Percentiles rank a stretch among this genome's conserved stretches.
Evolutionary conservation across 169 alveolate species (phyloP).

Genomic region (Plasmodium sp.): DNA sequence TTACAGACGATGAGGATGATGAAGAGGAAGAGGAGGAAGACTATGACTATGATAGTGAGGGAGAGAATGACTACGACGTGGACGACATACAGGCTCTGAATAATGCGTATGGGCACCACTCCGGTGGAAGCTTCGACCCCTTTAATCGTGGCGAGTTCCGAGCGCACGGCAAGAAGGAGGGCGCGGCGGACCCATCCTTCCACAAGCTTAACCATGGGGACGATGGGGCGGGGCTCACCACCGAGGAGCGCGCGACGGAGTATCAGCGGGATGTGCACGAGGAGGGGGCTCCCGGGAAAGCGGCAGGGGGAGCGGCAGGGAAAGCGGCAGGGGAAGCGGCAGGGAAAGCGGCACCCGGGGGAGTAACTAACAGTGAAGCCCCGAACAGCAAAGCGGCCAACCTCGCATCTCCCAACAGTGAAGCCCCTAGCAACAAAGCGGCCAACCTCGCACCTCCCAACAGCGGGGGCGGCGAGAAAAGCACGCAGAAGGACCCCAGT

Average conservation of each 20-base stretch:
- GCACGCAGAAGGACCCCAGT: not conserved
- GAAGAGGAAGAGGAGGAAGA: constrained; percentile 22
- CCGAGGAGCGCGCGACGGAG: not conserved
- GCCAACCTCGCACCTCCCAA: not conserved
- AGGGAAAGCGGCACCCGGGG: not conserved
- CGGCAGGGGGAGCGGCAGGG: not conserved
- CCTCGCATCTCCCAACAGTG: not conserved
- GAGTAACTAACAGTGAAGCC: not conserved
- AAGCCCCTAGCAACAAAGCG: not conserved
- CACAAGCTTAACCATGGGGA: not conserved
- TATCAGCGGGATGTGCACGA: not conserved
- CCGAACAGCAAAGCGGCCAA: not conserved
- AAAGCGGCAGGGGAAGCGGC: not conserved
- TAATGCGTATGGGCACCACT: not conserved
- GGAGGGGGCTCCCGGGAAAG: not conserved
- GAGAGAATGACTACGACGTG: not conserved
- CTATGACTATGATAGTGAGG: not conserved
- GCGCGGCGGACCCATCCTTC: not conserved
- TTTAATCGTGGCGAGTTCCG: not conserved
- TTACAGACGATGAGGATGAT: not conserved
- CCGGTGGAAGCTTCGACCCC: not conserved
- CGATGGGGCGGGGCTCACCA: not conserved
- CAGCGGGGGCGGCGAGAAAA: not conserved
- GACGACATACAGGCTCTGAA: not conserved
- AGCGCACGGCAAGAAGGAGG: not conserved